Base-by-base conservation (phyloP, 768 basidiomycete genomes). In the Collybia sordida region DNA sequence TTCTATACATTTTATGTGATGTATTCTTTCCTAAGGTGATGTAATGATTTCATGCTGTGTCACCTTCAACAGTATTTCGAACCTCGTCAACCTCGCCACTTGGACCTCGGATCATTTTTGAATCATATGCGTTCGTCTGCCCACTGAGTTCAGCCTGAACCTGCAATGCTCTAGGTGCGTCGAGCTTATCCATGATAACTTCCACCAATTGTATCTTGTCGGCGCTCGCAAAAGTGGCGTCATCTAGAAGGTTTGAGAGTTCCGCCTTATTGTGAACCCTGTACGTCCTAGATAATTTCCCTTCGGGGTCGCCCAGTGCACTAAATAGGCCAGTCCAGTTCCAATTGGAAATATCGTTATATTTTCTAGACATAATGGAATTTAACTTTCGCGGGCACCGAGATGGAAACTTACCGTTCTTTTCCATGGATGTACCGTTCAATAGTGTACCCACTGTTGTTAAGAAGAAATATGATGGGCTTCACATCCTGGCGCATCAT, bases 271-370 rank as follows among this genome's bases (percentile, higher is more conserved):
- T 87, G 54, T 68, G 68, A 36, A 92, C 86, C 9, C 75, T 85
- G 66, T 88, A 86, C 2, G 86, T 86, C 59, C 72, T 73, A 38
- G 79, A 78, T 17, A 72, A 62, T 22, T 71, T 71, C 45, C 77
- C 77, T 24, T 80, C 66, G 31, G 72, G 51, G 55, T 82, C 83
- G 38, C 81, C 82, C 36, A 90, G 70, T 23, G 79, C 76, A 25
- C 73, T 73, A n/a, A 90, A 71, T 25, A 90, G 72, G 49, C 71
- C 70, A 2, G 83, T 77, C 82, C 83, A 90, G 59, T 82, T 79
- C 88, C 93, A 97, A 59, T 85, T 71, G 22, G 78, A 73, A 56
- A 98, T 86, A 62, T 97, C 86, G 64, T 96, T 96, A 69, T 97
- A 95, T 63, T 84, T 81, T 49, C 88, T 84, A 56, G 37, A 54